Conservation (phyloP, 495 filamentous ascomycete species). For the Astrocystis sublimbata region DNA sequence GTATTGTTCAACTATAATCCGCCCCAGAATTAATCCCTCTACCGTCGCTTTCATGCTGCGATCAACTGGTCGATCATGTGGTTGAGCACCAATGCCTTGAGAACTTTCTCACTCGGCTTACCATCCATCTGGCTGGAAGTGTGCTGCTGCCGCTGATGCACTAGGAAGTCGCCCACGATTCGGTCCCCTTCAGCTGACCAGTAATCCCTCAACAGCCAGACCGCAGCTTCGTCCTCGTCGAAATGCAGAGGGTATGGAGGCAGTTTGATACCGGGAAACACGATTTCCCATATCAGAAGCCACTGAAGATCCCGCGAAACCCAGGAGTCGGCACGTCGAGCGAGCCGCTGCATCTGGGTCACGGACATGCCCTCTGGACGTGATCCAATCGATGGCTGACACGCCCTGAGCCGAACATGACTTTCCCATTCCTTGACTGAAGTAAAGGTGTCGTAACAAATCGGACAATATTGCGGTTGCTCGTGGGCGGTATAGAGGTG, state of each 20-base stretch:
- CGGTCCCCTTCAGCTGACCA: conserved; percentile 23
- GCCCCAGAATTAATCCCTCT: background rate
- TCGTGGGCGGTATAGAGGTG: conserved; percentile 23
- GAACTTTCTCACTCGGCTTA: background rate
- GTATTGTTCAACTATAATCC: background rate
- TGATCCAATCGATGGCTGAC: background rate
- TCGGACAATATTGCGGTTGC: conserved; percentile 22
- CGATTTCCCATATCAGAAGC: conserved; percentile 24
- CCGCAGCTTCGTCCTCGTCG: conserved; percentile 8
- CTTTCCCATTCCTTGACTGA: conserved; percentile 12
- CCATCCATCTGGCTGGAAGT: background rate
- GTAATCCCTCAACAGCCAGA: conserved; percentile 21
- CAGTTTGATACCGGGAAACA: conserved; percentile 19
- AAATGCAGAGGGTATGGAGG: conserved; percentile 2
- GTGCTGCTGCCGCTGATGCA: background rate
- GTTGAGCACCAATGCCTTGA: background rate
- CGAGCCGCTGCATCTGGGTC: conserved; percentile 23
- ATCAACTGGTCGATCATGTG: background rate
- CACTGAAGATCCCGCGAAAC: conserved; percentile 18
- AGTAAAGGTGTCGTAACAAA: conserved; percentile 16
- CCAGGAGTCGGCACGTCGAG: conserved; percentile 1
- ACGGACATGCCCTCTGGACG: conserved; percentile 24
- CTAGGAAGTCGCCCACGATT: conserved; percentile 19
- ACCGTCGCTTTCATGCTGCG: background rate
- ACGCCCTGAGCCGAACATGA: conserved; percentile 18